Percentiles rank a stretch among this genome's conserved stretches.
These are phyloP conservation scores for Closterium sp. DNA, from an alignment of 139 green algal genomes.

Conservation along the genomic window DNA sequence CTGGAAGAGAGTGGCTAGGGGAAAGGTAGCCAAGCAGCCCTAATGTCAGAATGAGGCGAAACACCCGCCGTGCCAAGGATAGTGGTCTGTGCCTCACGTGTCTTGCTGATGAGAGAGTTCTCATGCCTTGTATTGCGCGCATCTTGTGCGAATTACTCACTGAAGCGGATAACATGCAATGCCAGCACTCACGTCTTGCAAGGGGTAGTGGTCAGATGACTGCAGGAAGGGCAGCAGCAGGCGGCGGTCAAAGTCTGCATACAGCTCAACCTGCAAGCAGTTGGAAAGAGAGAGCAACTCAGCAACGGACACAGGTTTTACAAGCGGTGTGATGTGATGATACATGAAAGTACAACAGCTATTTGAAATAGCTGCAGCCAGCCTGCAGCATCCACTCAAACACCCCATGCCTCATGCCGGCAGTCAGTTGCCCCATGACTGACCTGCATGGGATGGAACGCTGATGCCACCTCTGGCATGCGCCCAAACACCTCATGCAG, in stretches of 20 bases:
- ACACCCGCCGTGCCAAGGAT: no score
- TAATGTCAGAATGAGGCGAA: no score
- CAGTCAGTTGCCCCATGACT: neutral
- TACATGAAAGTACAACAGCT: no score
- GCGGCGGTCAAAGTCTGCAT: conserved; percentile 71
- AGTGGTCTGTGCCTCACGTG: no score
- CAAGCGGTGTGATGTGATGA: no score
- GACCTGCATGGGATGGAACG: conserved; percentile 34
- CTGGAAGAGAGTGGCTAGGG: neutral
- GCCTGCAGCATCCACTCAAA: neutral
- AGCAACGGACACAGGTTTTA: no score
- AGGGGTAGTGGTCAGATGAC: conserved; percentile 70
- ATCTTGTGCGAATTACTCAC: no score
- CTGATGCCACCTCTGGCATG: neutral
- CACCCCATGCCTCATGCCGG: neutral
- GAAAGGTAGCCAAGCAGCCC: no score
- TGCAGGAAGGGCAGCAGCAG: conserved; percentile 81
- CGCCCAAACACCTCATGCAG: conserved; percentile 24
- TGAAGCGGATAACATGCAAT: neutral
- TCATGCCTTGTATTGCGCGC: no score
- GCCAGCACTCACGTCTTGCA: conserved; percentile 64
- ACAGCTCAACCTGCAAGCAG: conserved; percentile 75
- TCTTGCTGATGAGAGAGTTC: no score
- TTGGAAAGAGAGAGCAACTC: neutral
- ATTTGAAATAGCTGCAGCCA: no score